Evolutionary conservation across 2,329 filamentous ascomycete genomes (phyloP), one percentile per base, ranked within the genome.

Genomic region (Trichoderma pleuroti): DNA sequence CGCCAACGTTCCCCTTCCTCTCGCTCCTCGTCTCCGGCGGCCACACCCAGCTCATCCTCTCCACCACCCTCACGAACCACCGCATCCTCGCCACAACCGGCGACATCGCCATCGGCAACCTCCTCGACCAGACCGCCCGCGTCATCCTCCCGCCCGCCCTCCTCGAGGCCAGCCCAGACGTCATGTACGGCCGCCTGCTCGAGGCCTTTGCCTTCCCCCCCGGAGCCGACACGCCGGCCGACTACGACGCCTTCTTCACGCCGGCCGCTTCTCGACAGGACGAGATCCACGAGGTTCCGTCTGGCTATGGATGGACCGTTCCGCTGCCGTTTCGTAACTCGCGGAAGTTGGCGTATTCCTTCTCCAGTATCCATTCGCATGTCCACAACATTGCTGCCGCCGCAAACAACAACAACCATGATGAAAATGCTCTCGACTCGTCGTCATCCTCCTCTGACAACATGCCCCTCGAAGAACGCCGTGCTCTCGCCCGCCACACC

Each of bases 1-100:
- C 77, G 12, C 92, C 91, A 0, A 76, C 81, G 1, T 98, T 97
- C 75, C 95, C 96, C 1, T 97, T 97, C 79, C 84, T 98, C 39
- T 94, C 93, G 0, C 85, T 98, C 7, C 90, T 99, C 61, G 93
- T 96, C 18, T 98, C 94, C 0, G 96, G 96, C 46, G 96, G 96
- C 1, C 95, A 99, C 82, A 95, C 94, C 0, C 88, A 97, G 78
- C 88, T 99, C 24, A 88, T 98, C 52, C 87, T 91, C 76, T 97
- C 94, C 9, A 82, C 83, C 49, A 85, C 86, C 4, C 83, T 96
- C 2, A 88, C 86, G 30, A 83, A 90, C 30, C 95, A 98, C 80
- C 82, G 84, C 60, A 88, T 97, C 71, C 82, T 98, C 30, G 93
- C 91, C 21, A 84, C 87, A 18, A 92, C 92, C 0, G 82, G 81